Evolutionary conservation across 1,139 yeast species (phyloP), one percentile per base, ranked within the genome.

Genomic region (Candida mesenterica): DNA sequence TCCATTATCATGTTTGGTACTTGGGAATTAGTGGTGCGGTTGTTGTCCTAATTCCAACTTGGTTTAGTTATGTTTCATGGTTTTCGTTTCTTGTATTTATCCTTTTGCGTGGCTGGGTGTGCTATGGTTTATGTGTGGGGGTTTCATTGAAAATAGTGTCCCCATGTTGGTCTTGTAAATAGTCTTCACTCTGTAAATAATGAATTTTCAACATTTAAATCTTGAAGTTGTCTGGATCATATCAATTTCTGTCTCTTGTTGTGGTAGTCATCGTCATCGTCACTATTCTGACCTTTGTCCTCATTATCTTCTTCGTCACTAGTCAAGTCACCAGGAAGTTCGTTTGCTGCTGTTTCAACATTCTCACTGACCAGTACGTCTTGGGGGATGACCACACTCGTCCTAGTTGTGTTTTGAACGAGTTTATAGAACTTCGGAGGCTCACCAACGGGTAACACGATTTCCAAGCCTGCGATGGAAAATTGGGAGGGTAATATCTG

Each of bases 1-100:
- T 87, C 96, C 50, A 89, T 94, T 56, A 90, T 94, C 46, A 92
- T 94, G 97, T 94, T 94, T 69, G 98, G 99, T 25, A 90, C 98
- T 2, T 94, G 98, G 97, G 99, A 94, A 55, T 62, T 94, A 31
- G 87, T 94, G 33, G 89, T 92, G 29, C 75, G 84, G 43, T 55
- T 83, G 28, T 65, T 84, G 34, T 79, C 88, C 14, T 57, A 31
- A 37, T 16, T 17, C 24, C 55, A 31, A 37, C 15, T 17, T 17
- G 26, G 26, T 24, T 6, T 5, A n/a, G 26, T n/a, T 10, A 7
- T 19, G 23, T 7, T 19, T 7, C 7, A 10, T 10, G 23, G 23
- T 19, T 7, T 24, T 24, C 26, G 14, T 24, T 13, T 13, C 14
- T n/a, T 24, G 26, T n/a, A 24, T 24, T n/a, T n/a, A n/a, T n/a